Evolutionary conservation across 306 rosid genomes (phyloP).

Genomic region (Ochetophila trinervis): DNA sequence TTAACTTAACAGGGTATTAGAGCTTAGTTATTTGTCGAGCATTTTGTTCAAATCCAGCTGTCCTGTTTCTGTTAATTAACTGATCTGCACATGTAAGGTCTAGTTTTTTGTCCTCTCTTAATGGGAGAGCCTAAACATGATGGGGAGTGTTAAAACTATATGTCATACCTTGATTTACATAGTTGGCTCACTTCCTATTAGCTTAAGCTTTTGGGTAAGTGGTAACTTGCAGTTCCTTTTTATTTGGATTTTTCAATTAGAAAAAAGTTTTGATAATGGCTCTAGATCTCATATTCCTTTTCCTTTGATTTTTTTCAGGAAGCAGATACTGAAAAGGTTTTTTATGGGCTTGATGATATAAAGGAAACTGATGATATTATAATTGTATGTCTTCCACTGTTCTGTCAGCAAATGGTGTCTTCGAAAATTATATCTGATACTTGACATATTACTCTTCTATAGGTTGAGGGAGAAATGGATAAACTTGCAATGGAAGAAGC

Average conservation of each 20-base stretch:
- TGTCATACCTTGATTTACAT: no score
- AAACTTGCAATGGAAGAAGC: conserved; percentile 99
- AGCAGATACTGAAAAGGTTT: conserved; percentile 74
- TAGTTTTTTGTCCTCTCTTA: no score
- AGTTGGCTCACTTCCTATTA: no score
- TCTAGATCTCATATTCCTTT: background rate
- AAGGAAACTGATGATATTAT: conserved; percentile 67
- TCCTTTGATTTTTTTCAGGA: conserved; percentile 57
- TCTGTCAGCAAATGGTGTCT: conserved; percentile 7
- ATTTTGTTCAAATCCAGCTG: no score
- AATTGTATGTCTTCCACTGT: conserved; percentile 55
- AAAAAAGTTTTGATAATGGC: background rate
- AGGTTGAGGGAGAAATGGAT: conserved; percentile 99
- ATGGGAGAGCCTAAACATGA: no score
- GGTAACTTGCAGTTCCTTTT: no score
- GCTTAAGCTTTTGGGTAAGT: no score
- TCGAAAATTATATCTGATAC: conserved; percentile 17
- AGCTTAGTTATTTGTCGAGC: no score
- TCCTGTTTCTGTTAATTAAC: no score
- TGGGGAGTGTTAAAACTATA: no score
- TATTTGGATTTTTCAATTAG: background rate
- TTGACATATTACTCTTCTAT: conserved; percentile 16
- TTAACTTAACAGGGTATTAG: no score
- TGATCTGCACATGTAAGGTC: no score
- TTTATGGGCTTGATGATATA: conserved; percentile 89